Evolutionary conservation across 768 basidiomycete species (phyloP).

Genomic region (Boletus eberwhitei): DNA sequence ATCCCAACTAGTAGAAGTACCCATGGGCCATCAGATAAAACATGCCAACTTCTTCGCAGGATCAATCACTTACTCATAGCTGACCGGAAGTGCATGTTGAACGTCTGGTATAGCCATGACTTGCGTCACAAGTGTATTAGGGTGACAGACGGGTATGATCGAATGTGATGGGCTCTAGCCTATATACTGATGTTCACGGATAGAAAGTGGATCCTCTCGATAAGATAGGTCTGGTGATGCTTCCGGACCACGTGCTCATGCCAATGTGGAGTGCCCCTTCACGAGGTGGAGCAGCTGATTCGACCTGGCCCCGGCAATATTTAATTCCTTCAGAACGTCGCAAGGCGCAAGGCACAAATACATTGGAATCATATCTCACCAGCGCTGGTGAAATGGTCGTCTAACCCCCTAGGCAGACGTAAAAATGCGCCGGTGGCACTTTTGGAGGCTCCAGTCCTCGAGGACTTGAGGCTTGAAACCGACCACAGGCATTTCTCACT

Average conservation of each 20-base stretch:
- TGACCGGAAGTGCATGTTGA: constrained; percentile 11
- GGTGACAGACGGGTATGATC: not conserved
- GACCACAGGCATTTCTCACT: not conserved
- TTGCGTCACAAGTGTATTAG: not conserved
- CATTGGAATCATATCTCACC: not conserved
- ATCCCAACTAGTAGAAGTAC: constrained; percentile 18
- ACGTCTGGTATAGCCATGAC: constrained; percentile 24
- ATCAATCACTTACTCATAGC: constrained; percentile 15
- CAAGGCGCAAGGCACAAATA: not conserved
- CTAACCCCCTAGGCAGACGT: not conserved
- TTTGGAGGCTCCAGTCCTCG: too few relatives aligned
- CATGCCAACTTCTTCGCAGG: not conserved
- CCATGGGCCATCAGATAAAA: constrained; percentile 4
- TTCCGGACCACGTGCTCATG: not conserved
- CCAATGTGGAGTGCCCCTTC: not conserved
- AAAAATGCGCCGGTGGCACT: not conserved
- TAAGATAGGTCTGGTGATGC: not conserved
- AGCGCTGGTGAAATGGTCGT: not conserved
- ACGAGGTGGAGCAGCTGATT: not conserved
- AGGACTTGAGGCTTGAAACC: not conserved
- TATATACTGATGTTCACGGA: not conserved
- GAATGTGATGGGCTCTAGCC: not conserved
- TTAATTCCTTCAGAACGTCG: not conserved
- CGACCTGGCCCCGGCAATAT: not conserved
- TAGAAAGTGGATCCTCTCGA: not conserved